Base-by-base conservation (phyloP, 2,329 filamentous ascomycete species). In the Hymenotorrendiella dingleyae region DNA sequence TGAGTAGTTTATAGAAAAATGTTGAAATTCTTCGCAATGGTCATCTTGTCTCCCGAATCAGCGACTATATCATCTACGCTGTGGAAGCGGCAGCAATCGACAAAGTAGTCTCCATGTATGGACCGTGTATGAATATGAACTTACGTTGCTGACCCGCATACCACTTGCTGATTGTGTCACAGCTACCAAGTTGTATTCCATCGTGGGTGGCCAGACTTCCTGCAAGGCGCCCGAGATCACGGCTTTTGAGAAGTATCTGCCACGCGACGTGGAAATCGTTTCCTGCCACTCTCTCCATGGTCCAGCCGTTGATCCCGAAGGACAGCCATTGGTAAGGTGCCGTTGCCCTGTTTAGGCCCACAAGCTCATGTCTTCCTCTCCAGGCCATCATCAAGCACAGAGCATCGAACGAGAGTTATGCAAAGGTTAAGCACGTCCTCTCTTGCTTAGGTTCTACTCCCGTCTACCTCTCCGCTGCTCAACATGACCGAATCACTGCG, bases 1-100 rank as follows among this genome's bases (percentile, higher is more conserved):
- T 64, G 62, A 64, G 62, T 60, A 44, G n/a, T 44, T 38, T 45
- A 70, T 80, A 90, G 91, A 82, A 76, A 62, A 81, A 82, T 71
- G 73, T 98, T 72, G 82, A 86, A 66, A 93, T 98, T 59, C 81
- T 91, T 64, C 82, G 80, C 64, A 95, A 95, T 77, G 94, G 94
- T 58, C 90, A 97, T 70, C 77, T 91, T 64, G 93, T 98, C 58
- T 96, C 93, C 57, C 82, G 93, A 68, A 82, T 83, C 66, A 96
- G 90, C 82, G 91, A 97, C 74, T 97, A 90, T 67, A 95, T 96
- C 69, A 89, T 98, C 63, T 98, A 98, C 76, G 94, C 86, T 67
- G 93, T 98, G 66, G 91, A 97, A 68, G 93, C 93, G 49, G 88
- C 89, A 57, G 78, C 83, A 53, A 94, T 98, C 65, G 85, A 88